Base-by-base conservation (phyloP, 257 asterid genomes). In the Lantana camara region DNA sequence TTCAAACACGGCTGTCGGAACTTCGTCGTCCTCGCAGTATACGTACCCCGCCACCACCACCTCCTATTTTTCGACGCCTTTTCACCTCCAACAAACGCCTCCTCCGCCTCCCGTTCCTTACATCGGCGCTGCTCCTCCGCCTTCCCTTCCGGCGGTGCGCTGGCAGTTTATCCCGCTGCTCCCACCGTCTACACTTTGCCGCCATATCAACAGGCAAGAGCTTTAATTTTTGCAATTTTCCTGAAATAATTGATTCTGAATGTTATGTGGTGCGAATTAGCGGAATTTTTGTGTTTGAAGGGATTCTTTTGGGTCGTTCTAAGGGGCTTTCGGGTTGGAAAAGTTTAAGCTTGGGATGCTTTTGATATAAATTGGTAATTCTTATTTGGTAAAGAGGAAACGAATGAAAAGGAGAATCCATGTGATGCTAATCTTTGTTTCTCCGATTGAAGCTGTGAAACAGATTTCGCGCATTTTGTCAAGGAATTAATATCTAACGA, bases 61-160 rank as follows among this genome's bases (percentile, higher is more conserved):
- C 47, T n/a, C n/a, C n/a, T 88, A 90, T 76, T 94, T 90, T 22
- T 96, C 99, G 67, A 94, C 96, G 58, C 96, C 99, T 19, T 90
- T 94, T 75, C 99, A 94, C 71, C 95, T 90, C 45, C 99, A 93
- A 60, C 99, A 81, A 51, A 58, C 81, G 61, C 83, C 79, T 23
- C 64, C 78, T 47, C 91, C 83, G 17, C 27, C 92, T 51, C 75
- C 84, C 40, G 76, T 46, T 5, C 71, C 79, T 9, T 86, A 88
- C 75, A 85, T 82, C 68, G 95, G 87, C 46, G 92, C 91, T 58
- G 88, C 97, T 14, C 87, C 89, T 60, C 88, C 84, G 13, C 84
- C 87, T 1, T 10, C 66, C 40, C 66, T 42, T n/a, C 77, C 79
- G 30, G 17, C 72, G 19, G 70, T 60, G 4, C 14, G n/a, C 44